phyloP scores from a whole-genome alignment of 129 eudicot genomes.

The Erigeron canadensis region DNA sequence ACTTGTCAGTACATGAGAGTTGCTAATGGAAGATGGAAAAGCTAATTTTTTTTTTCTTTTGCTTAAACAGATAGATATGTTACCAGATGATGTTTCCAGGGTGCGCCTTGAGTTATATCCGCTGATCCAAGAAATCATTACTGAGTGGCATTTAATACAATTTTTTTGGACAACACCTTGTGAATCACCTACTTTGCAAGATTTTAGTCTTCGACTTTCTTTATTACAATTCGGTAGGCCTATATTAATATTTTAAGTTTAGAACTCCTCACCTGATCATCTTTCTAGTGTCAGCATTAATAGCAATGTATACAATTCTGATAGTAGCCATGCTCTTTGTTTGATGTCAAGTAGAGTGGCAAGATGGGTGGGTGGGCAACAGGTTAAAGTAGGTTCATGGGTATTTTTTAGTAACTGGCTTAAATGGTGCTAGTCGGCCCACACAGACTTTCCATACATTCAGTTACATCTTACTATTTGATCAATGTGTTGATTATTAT shows the following conservation, averaged over 20 bases:
- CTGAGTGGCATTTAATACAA: constrained; percentile 91
- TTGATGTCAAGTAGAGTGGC: not conserved
- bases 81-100: constrained; percentile 72
- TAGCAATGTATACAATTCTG: too few relatives aligned
- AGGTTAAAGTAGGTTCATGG: not conserved
- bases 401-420: not conserved
- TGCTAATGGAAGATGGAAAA: not conserved
- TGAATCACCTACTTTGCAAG: constrained; percentile 76
- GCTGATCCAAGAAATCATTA: constrained; percentile 72
- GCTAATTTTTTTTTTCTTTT: constrained; percentile 11
- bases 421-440: too few relatives aligned
- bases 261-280: constrained; percentile 2
- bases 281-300: not conserved
- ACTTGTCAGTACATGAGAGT: not conserved
- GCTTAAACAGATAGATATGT: constrained; percentile 72
- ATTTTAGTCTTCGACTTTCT: constrained; percentile 83
- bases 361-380: not conserved
- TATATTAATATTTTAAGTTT: not conserved
- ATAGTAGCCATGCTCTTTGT: not conserved
- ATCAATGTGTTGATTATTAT: not conserved
- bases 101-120: constrained; percentile 80
- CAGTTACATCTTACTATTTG: too few relatives aligned
- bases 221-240: constrained; percentile 72
- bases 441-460: too few relatives aligned
- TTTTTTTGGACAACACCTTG: constrained; percentile 79